Evolutionary conservation across 2,329 filamentous ascomycete species (phyloP).

Genomic region (Aurifilum marmelostoma): DNA sequence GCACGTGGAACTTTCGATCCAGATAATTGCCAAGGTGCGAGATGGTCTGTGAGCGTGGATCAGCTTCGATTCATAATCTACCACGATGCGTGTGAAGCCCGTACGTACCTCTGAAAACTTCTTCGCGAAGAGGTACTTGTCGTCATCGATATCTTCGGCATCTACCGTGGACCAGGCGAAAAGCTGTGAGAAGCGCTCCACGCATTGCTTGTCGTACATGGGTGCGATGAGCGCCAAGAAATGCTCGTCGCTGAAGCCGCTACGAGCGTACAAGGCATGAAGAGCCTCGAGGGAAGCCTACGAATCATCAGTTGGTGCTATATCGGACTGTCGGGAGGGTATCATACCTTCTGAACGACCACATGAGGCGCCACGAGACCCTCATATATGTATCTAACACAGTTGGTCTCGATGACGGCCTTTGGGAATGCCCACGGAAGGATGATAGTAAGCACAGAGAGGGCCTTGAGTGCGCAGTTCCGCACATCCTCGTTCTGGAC

Average conservation of each 20-base stretch:
- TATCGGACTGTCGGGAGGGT: constrained; percentile 3
- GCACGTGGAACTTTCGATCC: constrained; percentile 71
- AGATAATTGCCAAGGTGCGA: constrained; percentile 85
- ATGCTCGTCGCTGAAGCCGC: constrained; percentile 75
- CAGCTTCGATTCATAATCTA: constrained; percentile 14
- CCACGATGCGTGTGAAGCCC: constrained; percentile 28
- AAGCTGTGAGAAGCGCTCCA: constrained; percentile 72
- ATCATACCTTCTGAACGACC: constrained; percentile 71
- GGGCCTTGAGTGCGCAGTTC: constrained; percentile 72
- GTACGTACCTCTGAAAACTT: constrained; percentile 81
- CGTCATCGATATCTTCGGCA: constrained; percentile 82
- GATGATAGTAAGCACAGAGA: constrained; percentile 76
- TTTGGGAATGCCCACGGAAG: constrained; percentile 88
- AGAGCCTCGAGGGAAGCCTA: constrained; percentile 80
- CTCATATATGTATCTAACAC: constrained; percentile 71
- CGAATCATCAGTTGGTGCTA: constrained; percentile 32
- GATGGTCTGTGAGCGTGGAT: constrained; percentile 63
- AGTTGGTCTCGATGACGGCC: constrained; percentile 72
- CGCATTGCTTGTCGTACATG: constrained; percentile 73
- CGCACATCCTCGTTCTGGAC: constrained; percentile 67
- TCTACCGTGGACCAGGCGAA: constrained; percentile 82
- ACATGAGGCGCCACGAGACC: constrained; percentile 72
- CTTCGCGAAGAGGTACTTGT: constrained; percentile 90
- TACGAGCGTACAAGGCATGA: constrained; percentile 78
- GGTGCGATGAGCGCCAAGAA: constrained; percentile 78